phyloP scores from a whole-genome alignment of 257 asterid species.

The Nicotiana otophora region DNA sequence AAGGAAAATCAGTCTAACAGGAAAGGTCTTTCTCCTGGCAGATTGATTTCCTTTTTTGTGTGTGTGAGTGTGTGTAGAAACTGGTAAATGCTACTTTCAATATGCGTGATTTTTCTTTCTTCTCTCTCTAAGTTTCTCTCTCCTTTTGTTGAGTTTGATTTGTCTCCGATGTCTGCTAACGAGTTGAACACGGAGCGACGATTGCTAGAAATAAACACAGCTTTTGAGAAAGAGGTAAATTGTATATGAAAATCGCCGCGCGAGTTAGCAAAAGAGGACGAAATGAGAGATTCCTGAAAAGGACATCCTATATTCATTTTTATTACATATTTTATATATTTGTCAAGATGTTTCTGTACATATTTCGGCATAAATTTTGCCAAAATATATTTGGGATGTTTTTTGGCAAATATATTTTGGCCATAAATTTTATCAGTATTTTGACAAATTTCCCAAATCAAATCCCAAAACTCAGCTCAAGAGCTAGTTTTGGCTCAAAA shows the following conservation, averaged over 20 bases:
- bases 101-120: neutral
- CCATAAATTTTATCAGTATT: too few species aligned
- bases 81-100: neutral
- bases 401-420: too few species aligned
- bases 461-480: too few species aligned
- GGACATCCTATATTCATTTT: neutral
- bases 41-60: slow-evolving; percentile 6
- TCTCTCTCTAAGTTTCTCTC: slow-evolving; percentile 6
- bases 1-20: slow-evolving; percentile 6
- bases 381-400: too few species aligned
- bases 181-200: slow-evolving; percentile 88
- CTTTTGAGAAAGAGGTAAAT: neutral
- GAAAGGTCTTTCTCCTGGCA: neutral
- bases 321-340: neutral
- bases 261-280: neutral
- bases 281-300: neutral
- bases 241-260: neutral
- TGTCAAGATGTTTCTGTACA: neutral
- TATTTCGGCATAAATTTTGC: too few species aligned
- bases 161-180: slow-evolving; percentile 32
- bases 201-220: slow-evolving; percentile 8
- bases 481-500: too few species aligned
- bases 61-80: neutral
- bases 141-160: neutral
- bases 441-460: too few species aligned